Conservation (phyloP, 768 basidiomycete genomes). For the Pleurotus tuoliensis region DNA sequence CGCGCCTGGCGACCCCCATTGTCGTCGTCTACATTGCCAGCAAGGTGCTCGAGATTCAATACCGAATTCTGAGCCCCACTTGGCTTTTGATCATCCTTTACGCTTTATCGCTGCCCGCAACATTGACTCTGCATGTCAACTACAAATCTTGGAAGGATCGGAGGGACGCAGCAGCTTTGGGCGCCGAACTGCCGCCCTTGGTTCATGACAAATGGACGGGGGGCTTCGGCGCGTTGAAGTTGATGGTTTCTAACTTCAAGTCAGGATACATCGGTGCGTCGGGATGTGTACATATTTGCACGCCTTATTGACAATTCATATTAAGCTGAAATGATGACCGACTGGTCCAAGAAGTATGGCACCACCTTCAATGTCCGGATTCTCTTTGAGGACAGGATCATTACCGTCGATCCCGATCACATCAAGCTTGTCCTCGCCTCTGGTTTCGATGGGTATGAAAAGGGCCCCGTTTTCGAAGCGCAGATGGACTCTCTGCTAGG, state of each 20-base stretch:
- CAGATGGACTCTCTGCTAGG: constrained; percentile 36
- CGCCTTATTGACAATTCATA: neutral
- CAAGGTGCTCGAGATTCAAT: neutral
- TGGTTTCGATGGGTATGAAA: constrained; percentile 38
- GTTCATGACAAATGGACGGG: constrained; percentile 6
- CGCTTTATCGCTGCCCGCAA: constrained; percentile 3
- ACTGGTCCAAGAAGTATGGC: constrained; percentile 25
- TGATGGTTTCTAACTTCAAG: constrained; percentile 13
- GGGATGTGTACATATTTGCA: neutral
- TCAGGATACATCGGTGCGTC: constrained; percentile 24
- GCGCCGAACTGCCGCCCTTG: constrained; percentile 3
- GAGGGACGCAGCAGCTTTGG: constrained; percentile 6
- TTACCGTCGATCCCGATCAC: constrained; percentile 46
- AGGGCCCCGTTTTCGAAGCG: constrained; percentile 20
- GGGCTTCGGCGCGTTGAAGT: neutral
- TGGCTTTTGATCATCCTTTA: neutral
- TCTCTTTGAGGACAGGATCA: constrained; percentile 35
- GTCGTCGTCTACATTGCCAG: neutral
- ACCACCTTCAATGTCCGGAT: constrained; percentile 27
- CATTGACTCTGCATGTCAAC: constrained; percentile 1
- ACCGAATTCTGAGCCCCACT: neutral
- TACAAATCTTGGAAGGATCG: constrained; percentile 4
- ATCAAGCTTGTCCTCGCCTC: constrained; percentile 46
- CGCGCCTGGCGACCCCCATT: neutral
- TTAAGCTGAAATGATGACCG: constrained; percentile 40